Conservation (phyloP, 192 early-diverging fungal genomes). For the Powellomyces hirtus region DNA sequence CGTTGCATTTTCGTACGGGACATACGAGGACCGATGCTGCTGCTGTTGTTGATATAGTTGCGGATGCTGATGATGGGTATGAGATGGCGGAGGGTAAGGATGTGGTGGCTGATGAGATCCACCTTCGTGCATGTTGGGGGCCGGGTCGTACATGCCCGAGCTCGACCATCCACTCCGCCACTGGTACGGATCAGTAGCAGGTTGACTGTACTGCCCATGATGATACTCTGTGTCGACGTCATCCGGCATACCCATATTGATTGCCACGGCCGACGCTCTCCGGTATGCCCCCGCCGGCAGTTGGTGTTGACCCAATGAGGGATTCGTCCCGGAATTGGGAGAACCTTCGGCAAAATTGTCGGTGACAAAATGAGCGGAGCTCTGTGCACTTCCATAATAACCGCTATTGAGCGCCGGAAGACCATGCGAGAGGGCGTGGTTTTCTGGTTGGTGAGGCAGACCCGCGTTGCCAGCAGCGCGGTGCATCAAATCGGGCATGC, state of each 20-base stretch:
- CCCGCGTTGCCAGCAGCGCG: no score
- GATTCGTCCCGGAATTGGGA: background rate
- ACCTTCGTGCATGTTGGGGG: background rate
- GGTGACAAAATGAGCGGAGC: background rate
- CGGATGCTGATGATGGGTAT: background rate
- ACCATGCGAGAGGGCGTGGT: background rate
- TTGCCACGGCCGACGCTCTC: background rate
- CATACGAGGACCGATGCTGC: background rate
- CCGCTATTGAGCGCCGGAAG: background rate
- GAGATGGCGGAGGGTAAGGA: background rate
- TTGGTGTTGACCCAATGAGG: background rate
- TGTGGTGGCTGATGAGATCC: background rate
- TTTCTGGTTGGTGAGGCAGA: no score
- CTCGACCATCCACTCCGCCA: background rate
- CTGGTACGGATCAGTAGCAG: background rate
- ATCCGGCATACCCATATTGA: background rate
- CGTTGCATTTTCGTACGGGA: background rate
- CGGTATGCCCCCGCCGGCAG: background rate
- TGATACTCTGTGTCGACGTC: background rate
- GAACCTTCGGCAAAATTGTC: background rate
- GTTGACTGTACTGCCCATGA: background rate
- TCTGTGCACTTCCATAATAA: background rate
- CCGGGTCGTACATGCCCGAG: background rate
- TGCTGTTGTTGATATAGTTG: background rate
- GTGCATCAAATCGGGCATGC: slow-evolving; percentile 5